These are phyloP conservation scores for Irineochytrium annulatum DNA, from an alignment of 192 early-diverging fungal genomes.

Conservation along the genomic window DNA sequence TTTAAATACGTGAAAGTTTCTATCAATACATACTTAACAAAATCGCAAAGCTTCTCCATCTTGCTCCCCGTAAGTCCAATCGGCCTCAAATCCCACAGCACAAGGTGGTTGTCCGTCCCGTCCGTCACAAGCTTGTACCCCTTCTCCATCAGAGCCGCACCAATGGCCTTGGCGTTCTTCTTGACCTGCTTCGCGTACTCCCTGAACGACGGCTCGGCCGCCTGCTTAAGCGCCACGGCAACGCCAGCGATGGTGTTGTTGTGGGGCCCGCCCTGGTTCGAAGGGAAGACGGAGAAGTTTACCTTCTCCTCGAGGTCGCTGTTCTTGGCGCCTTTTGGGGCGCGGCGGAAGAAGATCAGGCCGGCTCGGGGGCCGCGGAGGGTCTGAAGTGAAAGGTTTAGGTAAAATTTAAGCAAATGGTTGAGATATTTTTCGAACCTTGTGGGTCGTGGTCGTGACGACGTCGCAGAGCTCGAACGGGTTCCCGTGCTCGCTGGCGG, in stretches of 20 bases:
- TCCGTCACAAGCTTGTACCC: slow-evolving; percentile 95
- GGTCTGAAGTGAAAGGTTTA: slow-evolving; percentile 43
- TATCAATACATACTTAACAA: slow-evolving; percentile 54
- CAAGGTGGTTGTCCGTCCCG: slow-evolving; percentile 96
- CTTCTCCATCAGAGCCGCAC: slow-evolving; percentile 64
- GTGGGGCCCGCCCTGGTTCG: slow-evolving; percentile 99
- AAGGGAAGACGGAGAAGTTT: slow-evolving; percentile 99
- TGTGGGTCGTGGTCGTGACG: slow-evolving; percentile 99
- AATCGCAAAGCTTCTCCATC: slow-evolving; percentile 98
- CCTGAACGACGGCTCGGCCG: slow-evolving; percentile 87
- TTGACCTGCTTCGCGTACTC: slow-evolving; percentile 94
- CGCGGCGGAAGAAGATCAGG: slow-evolving; percentile 95
- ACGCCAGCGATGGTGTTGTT: slow-evolving; percentile 99
- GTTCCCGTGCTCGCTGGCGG: slow-evolving; percentile 80
- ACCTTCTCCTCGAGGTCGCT: slow-evolving; percentile 85
- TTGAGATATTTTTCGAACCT: slow-evolving; percentile 38
- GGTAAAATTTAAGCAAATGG: too few species aligned
- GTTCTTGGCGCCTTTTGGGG: slow-evolving; percentile 65
- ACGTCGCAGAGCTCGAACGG: slow-evolving; percentile 98
- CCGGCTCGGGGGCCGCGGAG: slow-evolving; percentile 99
- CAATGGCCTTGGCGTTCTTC: slow-evolving; percentile 86
- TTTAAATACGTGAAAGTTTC: slow-evolving; percentile 7
- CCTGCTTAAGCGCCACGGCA: slow-evolving; percentile 98
- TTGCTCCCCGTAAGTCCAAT: slow-evolving; percentile 89
- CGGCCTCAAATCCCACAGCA: slow-evolving; percentile 97